A percentile compares a stretch with the other conserved stretches of the same genome.
phyloP scores from a whole-genome alignment of 257 asterid genomes.

The Datura wrightii region DNA sequence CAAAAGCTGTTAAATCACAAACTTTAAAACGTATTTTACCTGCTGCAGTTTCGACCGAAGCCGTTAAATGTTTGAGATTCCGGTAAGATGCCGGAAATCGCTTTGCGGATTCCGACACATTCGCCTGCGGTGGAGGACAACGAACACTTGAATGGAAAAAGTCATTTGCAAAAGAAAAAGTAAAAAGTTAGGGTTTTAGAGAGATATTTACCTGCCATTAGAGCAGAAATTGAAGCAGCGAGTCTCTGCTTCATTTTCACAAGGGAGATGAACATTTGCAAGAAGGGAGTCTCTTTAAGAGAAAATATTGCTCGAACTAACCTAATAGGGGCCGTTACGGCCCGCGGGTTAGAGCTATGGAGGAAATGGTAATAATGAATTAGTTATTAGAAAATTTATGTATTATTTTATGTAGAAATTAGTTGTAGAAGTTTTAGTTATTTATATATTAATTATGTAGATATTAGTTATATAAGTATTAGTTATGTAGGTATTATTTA shows the following conservation, averaged over 20 bases:
- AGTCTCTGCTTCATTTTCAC: conserved; percentile 49
- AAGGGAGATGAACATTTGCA: neutral
- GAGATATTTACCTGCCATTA: conserved; percentile 42
- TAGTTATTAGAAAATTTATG: too few relatives aligned
- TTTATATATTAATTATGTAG: too few relatives aligned
- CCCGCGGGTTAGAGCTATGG: too few relatives aligned
- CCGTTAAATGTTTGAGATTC: conserved; percentile 24
- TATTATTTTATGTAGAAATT: too few relatives aligned
- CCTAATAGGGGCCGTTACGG: too few relatives aligned
- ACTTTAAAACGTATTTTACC: neutral
- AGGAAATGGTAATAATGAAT: too few relatives aligned
- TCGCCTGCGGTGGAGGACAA: conserved; percentile 28
- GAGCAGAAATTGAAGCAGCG: conserved; percentile 45
- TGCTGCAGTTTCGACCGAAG: neutral
- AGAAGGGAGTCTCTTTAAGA: neutral
- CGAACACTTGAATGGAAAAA: neutral
- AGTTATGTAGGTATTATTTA: too few relatives aligned
- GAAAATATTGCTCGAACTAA: neutral
- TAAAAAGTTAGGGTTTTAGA: conserved; percentile 36
- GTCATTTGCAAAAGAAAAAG: neutral
- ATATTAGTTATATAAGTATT: too few relatives aligned
- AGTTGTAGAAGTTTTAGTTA: too few relatives aligned
- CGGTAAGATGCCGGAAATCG: conserved; percentile 20
- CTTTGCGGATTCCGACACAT: neutral
- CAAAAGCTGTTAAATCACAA: neutral